Conservation (phyloP, 2,329 filamentous ascomycete species). For the Akanthomyces lecanii region DNA sequence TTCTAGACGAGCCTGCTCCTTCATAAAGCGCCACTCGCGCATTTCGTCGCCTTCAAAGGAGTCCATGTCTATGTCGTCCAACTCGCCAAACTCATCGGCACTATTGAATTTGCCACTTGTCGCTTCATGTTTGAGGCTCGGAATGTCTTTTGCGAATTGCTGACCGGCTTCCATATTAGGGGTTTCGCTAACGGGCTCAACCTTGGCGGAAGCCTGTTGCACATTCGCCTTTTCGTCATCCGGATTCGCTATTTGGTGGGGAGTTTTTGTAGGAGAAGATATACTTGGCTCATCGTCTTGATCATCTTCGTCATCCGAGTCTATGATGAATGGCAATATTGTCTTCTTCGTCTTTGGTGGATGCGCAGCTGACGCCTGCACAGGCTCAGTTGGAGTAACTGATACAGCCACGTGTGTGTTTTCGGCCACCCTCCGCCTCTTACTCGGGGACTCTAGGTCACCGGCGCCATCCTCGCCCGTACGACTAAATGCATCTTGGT, state of each 20-base stretch:
- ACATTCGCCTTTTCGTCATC: not conserved
- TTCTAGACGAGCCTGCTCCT: constrained; percentile 66
- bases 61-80: constrained; percentile 56
- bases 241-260: not conserved
- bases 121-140: constrained; percentile 3
- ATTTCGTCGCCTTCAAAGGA: constrained; percentile 59
- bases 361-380: constrained; percentile 9
- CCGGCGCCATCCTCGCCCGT: constrained; percentile 31
- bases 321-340: constrained; percentile 60
- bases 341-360: constrained; percentile 23
- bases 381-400: constrained; percentile 14
- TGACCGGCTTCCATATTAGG: not conserved
- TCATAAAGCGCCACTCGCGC: constrained; percentile 66
- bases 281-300: constrained; percentile 8
- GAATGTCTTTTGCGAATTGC: constrained; percentile 5
- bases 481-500: constrained; percentile 23
- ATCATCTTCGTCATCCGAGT: constrained; percentile 56
- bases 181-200: not conserved
- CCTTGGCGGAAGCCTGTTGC: not conserved
- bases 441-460: constrained; percentile 31
- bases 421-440: constrained; percentile 28
- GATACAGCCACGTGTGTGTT: constrained; percentile 22
- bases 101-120: constrained; percentile 31
- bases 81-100: constrained; percentile 29
- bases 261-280: not conserved